Base-by-base conservation (phyloP, 495 filamentous ascomycete species). In the Xylaria sp. region DNA sequence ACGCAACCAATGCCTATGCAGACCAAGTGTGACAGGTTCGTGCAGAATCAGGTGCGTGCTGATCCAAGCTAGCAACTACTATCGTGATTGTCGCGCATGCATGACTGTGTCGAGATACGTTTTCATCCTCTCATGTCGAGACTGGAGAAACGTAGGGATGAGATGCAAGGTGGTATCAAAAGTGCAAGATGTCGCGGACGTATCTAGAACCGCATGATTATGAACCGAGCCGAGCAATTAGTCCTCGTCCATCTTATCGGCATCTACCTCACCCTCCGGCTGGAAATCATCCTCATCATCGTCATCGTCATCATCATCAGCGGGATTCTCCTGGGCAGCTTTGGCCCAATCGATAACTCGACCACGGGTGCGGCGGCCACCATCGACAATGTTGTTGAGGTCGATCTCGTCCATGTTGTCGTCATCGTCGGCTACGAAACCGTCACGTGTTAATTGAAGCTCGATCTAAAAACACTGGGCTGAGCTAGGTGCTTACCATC, bases 351-450 rank as follows among this genome's bases (percentile, higher is more conserved):
- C 91, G 73, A 97, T 93, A 78, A 91, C 91, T 53, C 82, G 82
- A 73, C 93, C 91, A 74, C 96, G 95, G 48, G 96, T 99, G 80
- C 96, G 95, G 52, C 91, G 88, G 77, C 92, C 92, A 69, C 82
- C 85, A 11, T 71, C 59, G 77, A 98, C 89, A 82, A 98, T 97
- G 86, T 98, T 98, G 73, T 88, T 86, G 46, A 87, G 81, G 78
- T 97, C 93, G 80, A 98, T 97, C 80, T 94, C 94, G 79, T 94
- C 92, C 84, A 97, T 89, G 81, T 93, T 90, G 75, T 96, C 93
- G 12, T 90, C 88, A 61, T 92, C 92, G 15, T 92, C 92, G 3
- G 91, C 91, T 52, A 89, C 88, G 14, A 89, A 90, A 66, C 17
- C 64, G 31, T 55, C 1, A 50, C 37, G 61, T 33, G 48, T 58